Evolutionary conservation across 2,329 filamentous ascomycete species (phyloP).

Genomic region (Ophiostoma ulmi): DNA sequence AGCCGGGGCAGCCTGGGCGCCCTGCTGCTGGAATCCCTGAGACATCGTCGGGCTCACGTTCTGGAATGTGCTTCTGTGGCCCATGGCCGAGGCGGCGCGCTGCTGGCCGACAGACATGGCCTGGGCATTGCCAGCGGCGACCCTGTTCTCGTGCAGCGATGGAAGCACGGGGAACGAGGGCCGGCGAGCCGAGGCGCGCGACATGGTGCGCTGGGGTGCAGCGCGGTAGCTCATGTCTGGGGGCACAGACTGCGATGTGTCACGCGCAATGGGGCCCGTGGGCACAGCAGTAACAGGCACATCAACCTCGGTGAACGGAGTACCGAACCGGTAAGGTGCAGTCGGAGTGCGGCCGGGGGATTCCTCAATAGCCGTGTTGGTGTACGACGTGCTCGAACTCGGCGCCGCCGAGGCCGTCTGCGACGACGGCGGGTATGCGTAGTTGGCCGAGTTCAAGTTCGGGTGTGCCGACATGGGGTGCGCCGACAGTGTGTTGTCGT

Average conservation of each 20-base stretch:
- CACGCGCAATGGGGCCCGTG: constrained; percentile 66
- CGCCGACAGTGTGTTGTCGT: constrained; percentile 25
- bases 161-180: constrained; percentile 66
- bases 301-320: constrained; percentile 86
- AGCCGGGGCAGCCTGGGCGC: neutral
- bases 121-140: constrained; percentile 29
- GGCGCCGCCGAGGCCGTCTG: constrained; percentile 21
- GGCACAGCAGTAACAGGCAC: constrained; percentile 72
- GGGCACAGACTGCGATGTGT: constrained; percentile 83
- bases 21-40: constrained; percentile 4
- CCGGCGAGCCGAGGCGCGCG: constrained; percentile 54
- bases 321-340: constrained; percentile 69
- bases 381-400: constrained; percentile 26
- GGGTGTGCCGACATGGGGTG: constrained; percentile 28
- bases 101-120: constrained; percentile 30
- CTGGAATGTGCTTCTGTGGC: constrained; percentile 3
- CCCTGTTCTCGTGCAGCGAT: constrained; percentile 60
- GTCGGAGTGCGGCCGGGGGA: constrained; percentile 40
- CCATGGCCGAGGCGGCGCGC: constrained; percentile 24
- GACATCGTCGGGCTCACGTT: constrained; percentile 11
- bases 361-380: constrained; percentile 28
- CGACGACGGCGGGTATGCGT: constrained; percentile 17
- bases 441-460: constrained; percentile 1
- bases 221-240: constrained; percentile 81
- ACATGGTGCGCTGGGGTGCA: constrained; percentile 44